These are phyloP conservation scores for Leptosphaerulina australis DNA, from an alignment of 2,329 filamentous ascomycete genomes.

Conservation along the genomic window DNA sequence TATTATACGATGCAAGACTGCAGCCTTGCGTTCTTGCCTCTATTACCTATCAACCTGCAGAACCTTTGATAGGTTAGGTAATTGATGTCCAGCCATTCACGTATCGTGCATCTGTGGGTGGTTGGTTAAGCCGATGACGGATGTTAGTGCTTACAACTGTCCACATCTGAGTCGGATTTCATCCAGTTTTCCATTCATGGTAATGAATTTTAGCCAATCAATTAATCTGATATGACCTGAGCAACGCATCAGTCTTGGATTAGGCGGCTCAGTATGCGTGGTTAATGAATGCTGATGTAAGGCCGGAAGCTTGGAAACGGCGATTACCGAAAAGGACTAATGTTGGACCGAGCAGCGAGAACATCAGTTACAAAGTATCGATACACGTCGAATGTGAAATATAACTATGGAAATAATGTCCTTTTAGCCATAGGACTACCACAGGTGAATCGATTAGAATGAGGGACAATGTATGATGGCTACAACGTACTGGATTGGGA, in stretches of 20 bases:
- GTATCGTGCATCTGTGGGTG: not conserved
- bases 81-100: not conserved
- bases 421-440: too few relatives aligned
- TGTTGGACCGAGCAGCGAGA: constrained; percentile 1
- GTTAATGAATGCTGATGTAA: constrained; percentile 7
- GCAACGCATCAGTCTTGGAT: too few relatives aligned
- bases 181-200: not conserved
- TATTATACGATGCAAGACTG: not conserved
- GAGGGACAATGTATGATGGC: too few relatives aligned
- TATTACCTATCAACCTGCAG: not conserved
- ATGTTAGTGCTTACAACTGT: constrained; percentile 7
- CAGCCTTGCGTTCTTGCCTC: not conserved
- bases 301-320: not conserved
- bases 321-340: not conserved
- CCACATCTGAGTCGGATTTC: not conserved
- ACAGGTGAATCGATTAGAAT: too few relatives aligned
- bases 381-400: not conserved
- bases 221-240: too few relatives aligned
- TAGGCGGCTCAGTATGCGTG: not conserved
- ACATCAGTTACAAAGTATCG: not conserved
- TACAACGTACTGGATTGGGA: too few relatives aligned
- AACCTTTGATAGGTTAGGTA: not conserved
- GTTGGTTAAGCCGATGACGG: not conserved
- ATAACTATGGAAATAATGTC: too few relatives aligned
- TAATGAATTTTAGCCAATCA: not conserved